Percentiles rank a stretch among this genome's conserved stretches.
phyloP scores from a whole-genome alignment of 2,329 filamentous ascomycete genomes.

The Calonectria honghensis region DNA sequence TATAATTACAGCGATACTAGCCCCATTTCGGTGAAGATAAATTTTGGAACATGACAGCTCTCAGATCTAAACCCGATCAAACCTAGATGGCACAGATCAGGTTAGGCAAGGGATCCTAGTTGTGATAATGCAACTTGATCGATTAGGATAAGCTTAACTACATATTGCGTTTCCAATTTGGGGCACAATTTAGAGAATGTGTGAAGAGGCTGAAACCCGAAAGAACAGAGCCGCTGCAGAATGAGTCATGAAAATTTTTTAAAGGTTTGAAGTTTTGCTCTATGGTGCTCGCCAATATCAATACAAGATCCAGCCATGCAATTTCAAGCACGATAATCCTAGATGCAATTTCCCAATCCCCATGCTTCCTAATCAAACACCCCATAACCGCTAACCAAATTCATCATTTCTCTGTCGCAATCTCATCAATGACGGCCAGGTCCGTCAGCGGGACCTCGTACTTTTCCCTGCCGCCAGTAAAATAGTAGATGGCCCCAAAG shows the following conservation, averaged over 20 bases:
- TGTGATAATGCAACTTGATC: neutral
- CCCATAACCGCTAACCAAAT: neutral
- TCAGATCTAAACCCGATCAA: neutral
- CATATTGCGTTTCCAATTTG: neutral
- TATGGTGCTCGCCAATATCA: conserved; percentile 14
- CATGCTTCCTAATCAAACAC: neutral
- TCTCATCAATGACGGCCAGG: conserved; percentile 22
- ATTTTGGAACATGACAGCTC: neutral
- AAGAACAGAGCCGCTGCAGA: neutral
- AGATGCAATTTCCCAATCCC: neutral
- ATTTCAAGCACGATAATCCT: too few relatives aligned
- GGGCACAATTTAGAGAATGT: neutral
- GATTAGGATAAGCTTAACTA: conserved; percentile 2
- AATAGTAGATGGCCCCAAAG: conserved; percentile 60
- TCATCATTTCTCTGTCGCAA: conserved; percentile 5
- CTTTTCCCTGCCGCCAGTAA: conserved; percentile 48
- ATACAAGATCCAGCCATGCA: conserved; percentile 13
- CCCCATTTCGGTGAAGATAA: neutral
- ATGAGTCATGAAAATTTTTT: neutral
- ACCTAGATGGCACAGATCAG: neutral
- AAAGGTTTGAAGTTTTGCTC: neutral
- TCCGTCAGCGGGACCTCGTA: conserved; percentile 52
- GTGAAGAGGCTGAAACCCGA: neutral
- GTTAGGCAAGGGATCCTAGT: neutral
- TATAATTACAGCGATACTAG: neutral